Base-by-base conservation (phyloP, 2,329 filamentous ascomycete genomes). In the Penicillium hesseltinei region DNA sequence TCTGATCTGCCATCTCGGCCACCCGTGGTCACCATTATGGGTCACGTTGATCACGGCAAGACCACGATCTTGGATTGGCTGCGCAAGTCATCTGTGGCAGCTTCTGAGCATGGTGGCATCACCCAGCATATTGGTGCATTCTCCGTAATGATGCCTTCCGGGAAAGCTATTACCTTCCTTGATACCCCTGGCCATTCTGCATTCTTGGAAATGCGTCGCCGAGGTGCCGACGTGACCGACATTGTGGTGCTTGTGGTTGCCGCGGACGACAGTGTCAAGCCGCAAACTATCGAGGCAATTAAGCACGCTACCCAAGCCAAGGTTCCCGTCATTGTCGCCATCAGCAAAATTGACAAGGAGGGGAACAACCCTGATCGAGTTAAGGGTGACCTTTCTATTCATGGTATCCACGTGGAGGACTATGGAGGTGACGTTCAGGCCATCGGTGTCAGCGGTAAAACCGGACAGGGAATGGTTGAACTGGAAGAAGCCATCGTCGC, bases 91-190 rank as follows among this genome's bases (percentile, higher is more conserved):
- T 97, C 92, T 7, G 86, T 99, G 43, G 95, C 88, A 42, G 91
- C 91, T 6, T 86, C 89, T 53, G 94, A 99, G 73, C 92, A 97
- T 71, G 94, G 94, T 61, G 94, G 94, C 36, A 99, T 99, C 71
- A 99, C 94, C 0, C 94, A 99, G 73, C 94, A 99, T 70, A 99
- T 99, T 64, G 95, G 94, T 74, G 94, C 94, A 17, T 99, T 99
- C 78, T 92, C 92, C 7, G 94, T 99, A 2, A 85, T 85, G 19
- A 87, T 99, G 81, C 88, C 90, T 5, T 87, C 86, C 5, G 92
- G 92, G 43, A 95, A 93, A 74, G 85, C 86, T 38, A 96, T 99
- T 65, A 99, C 95, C 0, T 99, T 99, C 79, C 82, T 99, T 29
- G 94, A 99, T 71, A 99, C 94, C 0, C 94, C 94, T 1, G 94